phyloP scores from a whole-genome alignment of 495 filamentous ascomycete species.

The Xylaria acuta region DNA sequence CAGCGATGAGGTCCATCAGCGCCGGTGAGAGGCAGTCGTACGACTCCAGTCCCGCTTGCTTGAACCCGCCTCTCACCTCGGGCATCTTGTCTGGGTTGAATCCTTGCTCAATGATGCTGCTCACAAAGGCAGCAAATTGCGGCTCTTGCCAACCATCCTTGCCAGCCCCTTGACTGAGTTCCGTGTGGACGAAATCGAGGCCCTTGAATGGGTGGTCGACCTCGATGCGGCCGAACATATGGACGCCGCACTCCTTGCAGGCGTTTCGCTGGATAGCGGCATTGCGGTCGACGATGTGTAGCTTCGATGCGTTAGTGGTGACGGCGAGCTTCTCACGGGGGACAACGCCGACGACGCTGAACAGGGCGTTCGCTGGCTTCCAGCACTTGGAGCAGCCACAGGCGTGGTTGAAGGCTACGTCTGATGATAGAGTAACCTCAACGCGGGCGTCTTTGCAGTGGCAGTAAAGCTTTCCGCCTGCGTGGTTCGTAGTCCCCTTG shows the following conservation, averaged over 20 bases:
- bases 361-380: conserved; percentile 64
- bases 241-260: conserved; percentile 61
- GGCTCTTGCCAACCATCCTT: conserved; percentile 66
- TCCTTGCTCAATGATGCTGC: conserved; percentile 67
- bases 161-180: conserved; percentile 60
- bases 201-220: conserved; percentile 66
- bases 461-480: conserved; percentile 63
- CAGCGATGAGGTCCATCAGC: conserved; percentile 65
- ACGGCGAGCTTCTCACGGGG: conserved; percentile 54
- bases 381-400: conserved; percentile 72
- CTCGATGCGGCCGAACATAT: conserved; percentile 66
- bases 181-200: conserved; percentile 66
- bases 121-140: conserved; percentile 67
- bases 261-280: conserved; percentile 65
- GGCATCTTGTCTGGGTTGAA: conserved; percentile 59
- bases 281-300: conserved; percentile 55
- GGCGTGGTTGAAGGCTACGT: conserved; percentile 68
- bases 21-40: conserved; percentile 63
- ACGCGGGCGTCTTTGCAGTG: conserved; percentile 56
- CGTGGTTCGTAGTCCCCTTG: conserved; percentile 51
- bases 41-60: conserved; percentile 55
- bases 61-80: conserved; percentile 56
- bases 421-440: conserved; percentile 55
- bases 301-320: conserved; percentile 58
- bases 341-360: conserved; percentile 64